Evolutionary conservation across 1,139 yeast species (phyloP).

Genomic region (Torulaspora pretoriensis): DNA sequence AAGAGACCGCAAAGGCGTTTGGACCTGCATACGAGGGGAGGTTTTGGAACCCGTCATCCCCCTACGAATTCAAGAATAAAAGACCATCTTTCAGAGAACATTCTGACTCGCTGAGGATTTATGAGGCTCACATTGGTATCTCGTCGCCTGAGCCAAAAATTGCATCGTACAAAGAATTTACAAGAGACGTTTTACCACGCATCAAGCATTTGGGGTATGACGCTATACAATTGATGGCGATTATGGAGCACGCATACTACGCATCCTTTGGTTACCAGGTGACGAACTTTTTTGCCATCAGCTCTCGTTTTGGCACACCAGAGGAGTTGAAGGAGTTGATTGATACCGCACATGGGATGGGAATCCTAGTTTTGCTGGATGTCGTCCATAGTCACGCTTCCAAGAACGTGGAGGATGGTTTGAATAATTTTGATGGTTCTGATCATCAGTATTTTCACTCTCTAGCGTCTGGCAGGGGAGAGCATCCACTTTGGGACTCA

Average conservation of each 20-base stretch:
- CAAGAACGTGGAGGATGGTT: conserved; percentile 89
- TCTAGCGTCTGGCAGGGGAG: conserved; percentile 52
- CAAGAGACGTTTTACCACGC: conserved; percentile 73
- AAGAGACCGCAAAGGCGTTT: conserved; percentile 43
- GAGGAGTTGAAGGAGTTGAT: conserved; percentile 87
- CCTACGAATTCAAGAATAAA: conserved; percentile 57
- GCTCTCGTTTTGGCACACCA: conserved; percentile 90
- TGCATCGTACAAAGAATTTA: conserved; percentile 83
- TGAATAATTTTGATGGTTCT: conserved; percentile 91
- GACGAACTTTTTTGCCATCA: conserved; percentile 83
- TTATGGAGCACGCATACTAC: conserved; percentile 98
- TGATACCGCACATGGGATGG: conserved; percentile 87
- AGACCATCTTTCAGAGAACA: conserved; percentile 50
- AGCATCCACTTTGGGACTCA: conserved; percentile 92
- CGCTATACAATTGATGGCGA: conserved; percentile 92
- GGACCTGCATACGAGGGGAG: conserved; percentile 74
- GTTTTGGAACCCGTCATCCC: conserved; percentile 77
- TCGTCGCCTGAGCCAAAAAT: conserved; percentile 84
- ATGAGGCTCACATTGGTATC: conserved; percentile 96
- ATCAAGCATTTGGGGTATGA: conserved; percentile 83
- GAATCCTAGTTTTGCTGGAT: conserved; percentile 81
- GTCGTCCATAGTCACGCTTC: conserved; percentile 96
- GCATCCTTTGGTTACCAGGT: conserved; percentile 97
- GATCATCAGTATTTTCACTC: conserved; percentile 90
- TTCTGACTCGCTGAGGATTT: conserved; percentile 64